Conservation (phyloP, 352 stramenopile genomes). For the Phytopythium mirpurense region DNA sequence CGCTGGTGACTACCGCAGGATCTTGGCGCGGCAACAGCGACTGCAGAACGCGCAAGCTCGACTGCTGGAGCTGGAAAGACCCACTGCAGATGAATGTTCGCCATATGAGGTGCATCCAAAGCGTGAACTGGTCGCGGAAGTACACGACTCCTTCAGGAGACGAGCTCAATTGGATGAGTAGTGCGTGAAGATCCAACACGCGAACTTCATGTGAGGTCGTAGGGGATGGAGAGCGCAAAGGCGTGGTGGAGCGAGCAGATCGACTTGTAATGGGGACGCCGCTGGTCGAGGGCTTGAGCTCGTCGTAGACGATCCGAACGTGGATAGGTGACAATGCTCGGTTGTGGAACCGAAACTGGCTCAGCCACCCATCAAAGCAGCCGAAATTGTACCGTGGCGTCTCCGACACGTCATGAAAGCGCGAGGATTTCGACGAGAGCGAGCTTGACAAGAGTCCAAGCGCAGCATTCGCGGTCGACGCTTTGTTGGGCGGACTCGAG, state of each 20-base stretch:
- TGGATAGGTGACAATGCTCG: conserved; percentile 90
- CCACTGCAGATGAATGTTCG: conserved; percentile 32
- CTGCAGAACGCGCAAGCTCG: conserved; percentile 44
- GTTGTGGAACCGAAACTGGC: conserved; percentile 87
- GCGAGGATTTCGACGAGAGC: conserved; percentile 13
- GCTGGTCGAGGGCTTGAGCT: conserved; percentile 28
- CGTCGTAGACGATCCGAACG: conserved; percentile 88
- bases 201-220: background rate
- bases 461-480: conserved; percentile 2
- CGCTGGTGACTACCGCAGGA: conserved; percentile 18
- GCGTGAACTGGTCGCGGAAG: conserved; percentile 23
- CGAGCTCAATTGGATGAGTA: conserved; percentile 37
- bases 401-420: too few relatives aligned
- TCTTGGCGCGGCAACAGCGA: conserved; percentile 29
- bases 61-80: conserved; percentile 61
- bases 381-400: too few relatives aligned
- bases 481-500: background rate
- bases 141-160: conserved; percentile 48
- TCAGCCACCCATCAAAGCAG: conserved; percentile 81
- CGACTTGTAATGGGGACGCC: background rate
- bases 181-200: conserved; percentile 25
- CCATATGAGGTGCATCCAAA: conserved; percentile 60
- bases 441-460: conserved; percentile 16
- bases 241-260: background rate
- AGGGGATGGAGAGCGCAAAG: too few relatives aligned